Percentiles rank a stretch among this genome's conserved stretches.
Evolutionary conservation across 495 filamentous ascomycete genomes (phyloP).

Genomic region (Hypomontagnella submonticulosa): DNA sequence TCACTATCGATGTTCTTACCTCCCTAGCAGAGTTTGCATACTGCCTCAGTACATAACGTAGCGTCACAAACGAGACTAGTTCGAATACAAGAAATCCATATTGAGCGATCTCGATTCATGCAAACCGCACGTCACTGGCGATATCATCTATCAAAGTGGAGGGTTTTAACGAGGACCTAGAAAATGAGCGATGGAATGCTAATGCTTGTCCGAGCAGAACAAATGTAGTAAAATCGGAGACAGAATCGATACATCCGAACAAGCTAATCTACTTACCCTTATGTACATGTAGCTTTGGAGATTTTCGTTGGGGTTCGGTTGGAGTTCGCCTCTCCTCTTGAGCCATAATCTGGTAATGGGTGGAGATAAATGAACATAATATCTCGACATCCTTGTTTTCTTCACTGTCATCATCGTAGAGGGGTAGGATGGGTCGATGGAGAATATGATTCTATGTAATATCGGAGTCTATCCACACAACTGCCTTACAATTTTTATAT

Average conservation of each 20-base stretch:
- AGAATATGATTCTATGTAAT: slow-evolving; percentile 9
- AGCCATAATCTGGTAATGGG: slow-evolving; percentile 16
- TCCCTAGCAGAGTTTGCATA: background rate
- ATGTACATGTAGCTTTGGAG: slow-evolving; percentile 20
- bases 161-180: background rate
- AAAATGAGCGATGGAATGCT: slow-evolving; percentile 8
- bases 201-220: slow-evolving; percentile 26
- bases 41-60: background rate
- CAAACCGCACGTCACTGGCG: slow-evolving; percentile 41
- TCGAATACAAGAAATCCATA: slow-evolving; percentile 7
- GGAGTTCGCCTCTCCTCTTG: slow-evolving; percentile 16
- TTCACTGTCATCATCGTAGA: slow-evolving; percentile 29
- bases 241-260: slow-evolving; percentile 18
- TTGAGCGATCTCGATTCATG: slow-evolving; percentile 37
- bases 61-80: background rate
- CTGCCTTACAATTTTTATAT: slow-evolving; percentile 10
- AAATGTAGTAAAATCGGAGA: slow-evolving; percentile 34
- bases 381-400: slow-evolving; percentile 6
- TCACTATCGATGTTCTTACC: slow-evolving; percentile 19
- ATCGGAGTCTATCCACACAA: slow-evolving; percentile 29
- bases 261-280: slow-evolving; percentile 23
- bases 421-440: slow-evolving; percentile 32
- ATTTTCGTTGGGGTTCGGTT: slow-evolving; percentile 18
- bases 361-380: slow-evolving; percentile 28
- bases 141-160: slow-evolving; percentile 27